Base-by-base conservation (phyloP, 1,284 basidiomycete genomes). In the Ustilago loliicola region DNA sequence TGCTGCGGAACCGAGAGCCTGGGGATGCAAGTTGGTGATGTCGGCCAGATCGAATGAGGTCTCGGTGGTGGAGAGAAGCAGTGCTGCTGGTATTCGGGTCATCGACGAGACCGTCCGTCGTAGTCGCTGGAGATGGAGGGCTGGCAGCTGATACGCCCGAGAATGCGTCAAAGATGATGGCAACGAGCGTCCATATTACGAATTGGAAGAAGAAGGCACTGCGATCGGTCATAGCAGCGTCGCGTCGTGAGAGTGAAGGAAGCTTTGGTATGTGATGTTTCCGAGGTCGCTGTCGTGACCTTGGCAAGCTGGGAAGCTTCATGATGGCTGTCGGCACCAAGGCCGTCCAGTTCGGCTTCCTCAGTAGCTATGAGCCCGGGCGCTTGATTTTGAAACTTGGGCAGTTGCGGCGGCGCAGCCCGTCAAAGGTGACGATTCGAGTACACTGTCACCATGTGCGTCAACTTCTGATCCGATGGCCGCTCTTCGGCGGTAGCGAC, bases 181-280 rank as follows among this genome's bases (percentile, higher is more conserved):
- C 63, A 19, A 70, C 48, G 40, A 75, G 66, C 13, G 72, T 57
- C 34, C 56, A 63, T n/a, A 73, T 65, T 54, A 73, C 57, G 61
- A 73, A n/a, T 29, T 73, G 71, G n/a, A 73, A 23, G 58, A 73
- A 68, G 29, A 73, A 65, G 53, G 23, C 25, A 21, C 55, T 52
- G 19, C 40, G 34, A 38, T 32, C 21, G 0, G 60, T 30, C 7
- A 63, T n/a, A 13, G 38, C 21, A 9, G 51, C 17, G 6, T 36
- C 4, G 8, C 53, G 45, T 21, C 15, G 57, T 51, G 52, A 15
- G 13, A 29, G 21, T n/a, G 38, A 23, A 19, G 53, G 7, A 25
- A 40, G 0, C 30, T 52, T 21, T 6, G 30, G 2, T 10, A 3
- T 19, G 29, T 23, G 34, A 55, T 51, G 36, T 8, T 67, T 55